These are phyloP conservation scores for Dalbergia cultrata DNA, from an alignment of 306 rosid species.

Conservation along the genomic window DNA sequence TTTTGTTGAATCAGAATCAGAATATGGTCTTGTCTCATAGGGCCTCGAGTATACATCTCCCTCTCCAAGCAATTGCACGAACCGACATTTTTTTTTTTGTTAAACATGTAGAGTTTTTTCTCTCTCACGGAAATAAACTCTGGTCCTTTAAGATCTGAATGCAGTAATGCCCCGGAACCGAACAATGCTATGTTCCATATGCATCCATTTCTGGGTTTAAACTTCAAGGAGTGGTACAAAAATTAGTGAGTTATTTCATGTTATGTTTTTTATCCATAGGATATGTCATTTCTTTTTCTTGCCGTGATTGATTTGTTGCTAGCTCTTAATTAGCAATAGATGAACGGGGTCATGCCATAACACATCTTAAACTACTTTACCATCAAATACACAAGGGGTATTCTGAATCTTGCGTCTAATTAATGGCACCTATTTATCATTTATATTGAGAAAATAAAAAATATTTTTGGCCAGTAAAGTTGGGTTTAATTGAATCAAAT, in stretches of 20 bases:
- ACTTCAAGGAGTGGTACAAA: neutral
- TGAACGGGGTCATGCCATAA: too few species aligned
- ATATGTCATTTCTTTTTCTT: neutral
- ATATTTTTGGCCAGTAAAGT: too few species aligned
- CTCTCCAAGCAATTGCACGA: neutral
- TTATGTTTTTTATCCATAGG: neutral
- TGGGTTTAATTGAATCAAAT: too few species aligned
- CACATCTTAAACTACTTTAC: too few species aligned
- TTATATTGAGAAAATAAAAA: too few species aligned
- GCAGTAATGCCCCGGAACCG: neutral
- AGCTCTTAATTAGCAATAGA: neutral
- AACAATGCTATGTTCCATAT: constrained; percentile 13
- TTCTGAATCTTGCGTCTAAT: too few species aligned
- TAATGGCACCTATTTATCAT: too few species aligned
- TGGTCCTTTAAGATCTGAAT: constrained; percentile 47
- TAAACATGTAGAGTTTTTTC: neutral
- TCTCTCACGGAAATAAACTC: constrained; percentile 12
- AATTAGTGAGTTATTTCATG: neutral
- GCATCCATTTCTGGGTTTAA: constrained; percentile 31
- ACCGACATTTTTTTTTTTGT: neutral
- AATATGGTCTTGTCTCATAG: constrained; percentile 8
- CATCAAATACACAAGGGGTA: too few species aligned
- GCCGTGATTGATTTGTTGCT: neutral
- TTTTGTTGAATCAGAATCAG: constrained; percentile 38
- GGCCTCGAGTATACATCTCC: neutral